A percentile compares a stretch with the other conserved stretches of the same genome.
These are phyloP conservation scores for Yamadazyma oceani DNA, from an alignment of 1,139 yeast genomes.

Conservation along the genomic window DNA sequence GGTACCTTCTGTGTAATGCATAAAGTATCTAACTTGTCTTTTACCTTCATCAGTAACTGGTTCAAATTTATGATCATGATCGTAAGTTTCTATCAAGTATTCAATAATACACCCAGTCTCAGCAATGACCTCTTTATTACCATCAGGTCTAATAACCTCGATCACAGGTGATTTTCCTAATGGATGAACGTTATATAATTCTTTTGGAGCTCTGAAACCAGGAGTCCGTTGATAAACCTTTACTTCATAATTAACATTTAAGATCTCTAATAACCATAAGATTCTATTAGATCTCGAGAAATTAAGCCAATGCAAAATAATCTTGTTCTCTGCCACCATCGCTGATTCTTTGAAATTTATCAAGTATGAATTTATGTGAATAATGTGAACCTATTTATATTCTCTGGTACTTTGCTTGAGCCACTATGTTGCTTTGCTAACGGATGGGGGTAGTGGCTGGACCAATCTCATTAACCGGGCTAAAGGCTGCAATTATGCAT, in stretches of 20 bases:
- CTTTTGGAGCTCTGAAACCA: conserved; percentile 36
- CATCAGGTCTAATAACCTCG: conserved; percentile 29
- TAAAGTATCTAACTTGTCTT: conserved; percentile 33
- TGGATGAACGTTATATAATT: conserved; percentile 35
- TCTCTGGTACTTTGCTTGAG: no score
- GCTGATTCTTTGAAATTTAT: background rate
- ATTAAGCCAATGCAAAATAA: conserved; percentile 28
- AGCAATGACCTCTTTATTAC: conserved; percentile 24
- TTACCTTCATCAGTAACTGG: conserved; percentile 26
- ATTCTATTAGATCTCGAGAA: conserved; percentile 41
- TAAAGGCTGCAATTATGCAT: no score
- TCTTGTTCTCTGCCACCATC: conserved; percentile 10
- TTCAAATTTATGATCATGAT: conserved; percentile 24
- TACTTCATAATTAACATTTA: conserved; percentile 35
- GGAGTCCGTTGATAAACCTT: conserved; percentile 30
- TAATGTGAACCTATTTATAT: background rate
- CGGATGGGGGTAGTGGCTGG: no score
- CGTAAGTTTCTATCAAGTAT: conserved; percentile 33
- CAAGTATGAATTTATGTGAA: no score
- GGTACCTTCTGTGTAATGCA: conserved; percentile 42
- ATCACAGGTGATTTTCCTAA: conserved; percentile 44
- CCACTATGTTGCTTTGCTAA: no score
- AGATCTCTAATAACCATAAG: conserved; percentile 41
- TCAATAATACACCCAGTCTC: conserved; percentile 41
- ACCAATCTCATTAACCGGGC: no score